Base-by-base conservation (phyloP, 83 land plant genomes). In the Isoetes engelmannii region DNA sequence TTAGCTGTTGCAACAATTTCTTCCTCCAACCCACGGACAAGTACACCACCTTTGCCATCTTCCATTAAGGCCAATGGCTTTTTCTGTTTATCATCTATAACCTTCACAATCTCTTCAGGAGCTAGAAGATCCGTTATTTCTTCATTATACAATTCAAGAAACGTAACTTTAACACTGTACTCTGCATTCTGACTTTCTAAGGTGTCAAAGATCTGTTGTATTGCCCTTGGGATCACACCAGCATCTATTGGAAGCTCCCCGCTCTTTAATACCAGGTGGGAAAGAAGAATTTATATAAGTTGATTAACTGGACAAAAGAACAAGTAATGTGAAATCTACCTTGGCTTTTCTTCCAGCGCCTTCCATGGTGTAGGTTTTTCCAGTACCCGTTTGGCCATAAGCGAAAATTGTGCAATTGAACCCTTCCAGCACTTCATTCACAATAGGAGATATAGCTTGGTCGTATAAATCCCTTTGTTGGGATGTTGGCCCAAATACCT, bases 351-450 rank as follows among this genome's bases (percentile, higher is more conserved):
- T 76, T 42, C 76, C 58, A 43, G 5, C 84, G 17, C 99, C 99
- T 71, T 94, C 99, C 99, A 94, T 93, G 5, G 98, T 93, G 73
- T 86, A 93, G 4, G 98, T 93, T 75, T 93, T 93, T 15, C 98
- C 98, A 4, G 98, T 93, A 46, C 84, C 87, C 45, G 80, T 79
- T 58, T 84, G 87, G n/a, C 87, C 87, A 76, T 81, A 84, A 1
- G 87, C 84, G 74, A 81, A 81, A 55, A 84, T 70, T 5, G 87
- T 84, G 70, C 87, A 81, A 60, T 84, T 84, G 71, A 57, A 82
- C 3, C 87, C 87, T 6, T 84, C 79, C 49, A 84, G 79, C 4
- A 84, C 85, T 69, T 81, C 82, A 72, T 75, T 72, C 8, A 84
- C 87, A 69, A 84, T 71, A 6, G 87, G 85, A 4, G 57, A 47